Evolutionary conservation across 2,329 filamentous ascomycete species (phyloP).

Genomic region (Hymenoscyphus fructigenus): DNA sequence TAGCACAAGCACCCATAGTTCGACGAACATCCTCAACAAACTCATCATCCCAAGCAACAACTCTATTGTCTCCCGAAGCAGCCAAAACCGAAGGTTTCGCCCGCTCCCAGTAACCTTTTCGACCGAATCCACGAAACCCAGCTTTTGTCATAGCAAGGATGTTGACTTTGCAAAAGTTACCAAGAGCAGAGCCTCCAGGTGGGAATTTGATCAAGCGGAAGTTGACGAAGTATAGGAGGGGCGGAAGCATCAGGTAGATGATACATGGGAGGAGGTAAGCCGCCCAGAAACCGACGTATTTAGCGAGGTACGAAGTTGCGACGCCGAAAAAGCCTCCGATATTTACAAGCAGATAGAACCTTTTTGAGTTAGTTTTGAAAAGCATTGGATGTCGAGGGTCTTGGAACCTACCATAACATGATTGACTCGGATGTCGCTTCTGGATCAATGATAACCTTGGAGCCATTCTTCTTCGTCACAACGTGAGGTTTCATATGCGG

Average conservation of each 20-base stretch:
- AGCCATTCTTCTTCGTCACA: conserved; percentile 50
- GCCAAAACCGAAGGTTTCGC: conserved; percentile 64
- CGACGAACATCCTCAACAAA: conserved; percentile 77
- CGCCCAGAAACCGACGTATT: conserved; percentile 60
- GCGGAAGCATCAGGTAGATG: conserved; percentile 61
- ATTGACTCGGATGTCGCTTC: conserved; percentile 57
- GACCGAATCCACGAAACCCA: conserved; percentile 56
- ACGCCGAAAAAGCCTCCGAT: conserved; percentile 54
- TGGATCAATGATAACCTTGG: conserved; percentile 60
- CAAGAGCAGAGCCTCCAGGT: conserved; percentile 69
- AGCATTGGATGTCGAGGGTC: not conserved
- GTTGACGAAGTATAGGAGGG: conserved; percentile 59
- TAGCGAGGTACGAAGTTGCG: conserved; percentile 42
- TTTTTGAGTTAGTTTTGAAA: conserved; percentile 30
- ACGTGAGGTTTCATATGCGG: conserved; percentile 43
- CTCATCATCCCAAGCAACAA: conserved; percentile 68
- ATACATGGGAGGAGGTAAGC: conserved; percentile 66
- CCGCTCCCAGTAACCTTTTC: conserved; percentile 56
- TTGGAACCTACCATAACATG: conserved; percentile 49
- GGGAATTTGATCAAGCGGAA: conserved; percentile 59
- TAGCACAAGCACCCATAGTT: conserved; percentile 65
- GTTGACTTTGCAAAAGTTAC: conserved; percentile 63
- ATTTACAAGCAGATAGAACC: conserved; percentile 69
- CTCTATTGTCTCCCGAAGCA: conserved; percentile 45
- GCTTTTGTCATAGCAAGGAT: conserved; percentile 59